These are phyloP conservation scores for Aureobasidium sp. DNA, from an alignment of 2,329 filamentous ascomycete species.

Conservation along the genomic window DNA sequence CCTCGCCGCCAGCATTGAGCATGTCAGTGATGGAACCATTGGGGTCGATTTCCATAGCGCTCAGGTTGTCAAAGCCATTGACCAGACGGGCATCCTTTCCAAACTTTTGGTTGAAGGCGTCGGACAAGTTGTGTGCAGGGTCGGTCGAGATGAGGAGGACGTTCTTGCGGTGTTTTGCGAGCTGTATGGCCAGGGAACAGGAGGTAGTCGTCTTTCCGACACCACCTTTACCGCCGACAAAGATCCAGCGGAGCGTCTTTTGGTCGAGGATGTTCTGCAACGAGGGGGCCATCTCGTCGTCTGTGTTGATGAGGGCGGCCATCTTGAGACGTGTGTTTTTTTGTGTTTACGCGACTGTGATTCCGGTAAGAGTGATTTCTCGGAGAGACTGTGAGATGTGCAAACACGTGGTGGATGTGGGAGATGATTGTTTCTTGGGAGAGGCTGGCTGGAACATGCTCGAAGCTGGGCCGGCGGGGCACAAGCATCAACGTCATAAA, in stretches of 20 bases:
- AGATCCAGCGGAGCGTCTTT: constrained; percentile 94
- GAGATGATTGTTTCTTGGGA: constrained; percentile 1
- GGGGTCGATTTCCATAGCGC: constrained; percentile 98
- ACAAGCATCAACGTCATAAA: background rate
- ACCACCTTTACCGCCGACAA: constrained; percentile 95
- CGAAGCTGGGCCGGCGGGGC: constrained; percentile 4
- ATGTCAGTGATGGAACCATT: constrained; percentile 97
- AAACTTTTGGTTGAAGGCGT: constrained; percentile 98
- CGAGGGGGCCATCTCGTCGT: constrained; percentile 83
- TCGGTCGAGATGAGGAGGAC: constrained; percentile 98
- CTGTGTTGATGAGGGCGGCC: constrained; percentile 30
- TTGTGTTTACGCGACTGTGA: background rate
- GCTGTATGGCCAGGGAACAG: constrained; percentile 95
- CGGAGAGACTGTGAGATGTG: background rate
- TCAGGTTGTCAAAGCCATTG: constrained; percentile 86
- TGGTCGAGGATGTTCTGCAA: constrained; percentile 94
- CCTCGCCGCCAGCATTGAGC: constrained; percentile 69
- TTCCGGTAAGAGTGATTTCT: too few species aligned
- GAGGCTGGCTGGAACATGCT: constrained; percentile 1
- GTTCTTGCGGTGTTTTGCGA: constrained; percentile 87
- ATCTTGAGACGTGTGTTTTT: constrained; percentile 9
- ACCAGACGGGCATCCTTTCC: constrained; percentile 94
- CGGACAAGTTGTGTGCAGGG: constrained; percentile 93
- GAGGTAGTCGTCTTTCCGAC: constrained; percentile 99
- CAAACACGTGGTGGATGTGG: constrained; percentile 2